These are phyloP conservation scores for Haematococcus sp. DNA, from an alignment of 139 green algal species.

Conservation along the genomic window DNA sequence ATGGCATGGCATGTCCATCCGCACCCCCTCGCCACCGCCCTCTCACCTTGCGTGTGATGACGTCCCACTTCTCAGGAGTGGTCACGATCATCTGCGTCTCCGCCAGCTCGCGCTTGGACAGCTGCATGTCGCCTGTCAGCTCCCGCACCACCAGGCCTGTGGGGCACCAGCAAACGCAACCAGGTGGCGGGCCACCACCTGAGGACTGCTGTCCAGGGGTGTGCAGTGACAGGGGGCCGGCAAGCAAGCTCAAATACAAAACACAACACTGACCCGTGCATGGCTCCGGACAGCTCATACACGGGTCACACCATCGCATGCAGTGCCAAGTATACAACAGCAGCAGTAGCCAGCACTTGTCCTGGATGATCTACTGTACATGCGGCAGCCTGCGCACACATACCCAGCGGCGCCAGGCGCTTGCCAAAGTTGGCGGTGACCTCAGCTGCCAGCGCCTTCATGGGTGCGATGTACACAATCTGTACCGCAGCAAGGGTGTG, in stretches of 20 bases:
- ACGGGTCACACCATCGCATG: too few relatives aligned
- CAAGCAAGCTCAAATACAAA: neutral
- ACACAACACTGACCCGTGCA: too few relatives aligned
- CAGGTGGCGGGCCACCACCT: too few relatives aligned
- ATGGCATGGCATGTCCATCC: too few relatives aligned
- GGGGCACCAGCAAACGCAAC: too few relatives aligned
- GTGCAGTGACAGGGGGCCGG: neutral
- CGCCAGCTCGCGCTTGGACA: constrained; percentile 91
- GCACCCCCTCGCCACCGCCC: too few relatives aligned
- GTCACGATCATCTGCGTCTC: constrained; percentile 99
- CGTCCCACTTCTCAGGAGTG: constrained; percentile 99
- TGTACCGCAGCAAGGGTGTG: constrained; percentile 41
- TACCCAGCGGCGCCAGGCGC: constrained; percentile 78
- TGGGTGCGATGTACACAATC: constrained; percentile 97
- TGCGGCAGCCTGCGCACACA: constrained; percentile 3
- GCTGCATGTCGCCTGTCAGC: constrained; percentile 94
- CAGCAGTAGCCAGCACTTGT: too few relatives aligned
- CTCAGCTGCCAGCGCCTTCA: constrained; percentile 96
- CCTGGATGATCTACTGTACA: too few relatives aligned
- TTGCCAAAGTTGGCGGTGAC: constrained; percentile 81
- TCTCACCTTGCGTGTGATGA: constrained; percentile 95
- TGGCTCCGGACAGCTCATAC: too few relatives aligned
- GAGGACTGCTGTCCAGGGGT: neutral
- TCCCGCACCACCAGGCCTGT: constrained; percentile 78
- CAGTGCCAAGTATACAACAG: too few relatives aligned